Evolutionary conservation across 768 basidiomycete species (phyloP).

Genomic region (Favolaschia claudopus): DNA sequence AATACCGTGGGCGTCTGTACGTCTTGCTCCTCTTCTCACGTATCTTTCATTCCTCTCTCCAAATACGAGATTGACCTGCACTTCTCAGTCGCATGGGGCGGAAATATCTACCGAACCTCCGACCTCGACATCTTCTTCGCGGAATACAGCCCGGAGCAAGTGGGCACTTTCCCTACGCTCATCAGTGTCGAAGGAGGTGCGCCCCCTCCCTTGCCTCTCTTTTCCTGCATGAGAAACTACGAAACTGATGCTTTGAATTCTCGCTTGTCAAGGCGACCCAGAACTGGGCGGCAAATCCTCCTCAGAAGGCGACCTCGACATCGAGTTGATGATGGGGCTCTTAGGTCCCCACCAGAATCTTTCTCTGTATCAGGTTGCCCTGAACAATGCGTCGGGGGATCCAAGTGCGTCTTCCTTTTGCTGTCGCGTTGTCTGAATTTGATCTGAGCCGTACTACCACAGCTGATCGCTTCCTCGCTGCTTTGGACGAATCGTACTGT

Average conservation of each 20-base stretch:
- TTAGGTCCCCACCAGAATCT: conserved; percentile 13
- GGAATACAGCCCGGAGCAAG: conserved; percentile 7
- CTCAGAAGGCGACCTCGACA: no score
- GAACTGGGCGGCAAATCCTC: conserved; percentile 7
- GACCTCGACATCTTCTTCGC: conserved; percentile 19
- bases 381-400: background rate
- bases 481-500: conserved; percentile 15
- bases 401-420: conserved; percentile 11
- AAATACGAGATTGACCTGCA: background rate
- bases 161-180: conserved; percentile 3
- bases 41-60: background rate
- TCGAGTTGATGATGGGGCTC: conserved; percentile 16
- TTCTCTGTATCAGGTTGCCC: conserved; percentile 18
- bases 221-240: background rate
- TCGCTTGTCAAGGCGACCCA: conserved; percentile 17
- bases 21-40: no score
- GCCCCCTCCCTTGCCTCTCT: conserved; percentile 1
- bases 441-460: background rate
- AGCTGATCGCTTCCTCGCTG: conserved; percentile 15
- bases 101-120: conserved; percentile 8
- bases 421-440: background rate
- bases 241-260: background rate
- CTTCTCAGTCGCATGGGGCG: conserved; percentile 10
- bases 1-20: conserved; percentile 13
- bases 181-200: conserved; percentile 20